Evolutionary conservation across 768 basidiomycete species (phyloP), one percentile per base, ranked within the genome.

Genomic region (Astraeus odoratus): DNA sequence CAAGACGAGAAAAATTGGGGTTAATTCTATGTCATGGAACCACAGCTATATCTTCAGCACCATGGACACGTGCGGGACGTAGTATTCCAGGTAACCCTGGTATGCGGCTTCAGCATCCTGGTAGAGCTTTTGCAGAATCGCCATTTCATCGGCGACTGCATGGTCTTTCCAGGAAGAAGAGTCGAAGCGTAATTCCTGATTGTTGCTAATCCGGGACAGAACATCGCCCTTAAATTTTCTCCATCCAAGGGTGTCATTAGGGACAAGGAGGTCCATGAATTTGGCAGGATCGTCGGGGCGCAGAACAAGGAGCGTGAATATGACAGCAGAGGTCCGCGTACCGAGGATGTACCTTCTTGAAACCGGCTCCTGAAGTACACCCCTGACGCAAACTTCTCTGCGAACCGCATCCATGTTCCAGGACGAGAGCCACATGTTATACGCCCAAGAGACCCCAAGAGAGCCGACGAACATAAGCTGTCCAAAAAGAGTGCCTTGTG

Each of bases 371-470:
- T 48, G 25, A 27, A 64, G 58, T 5, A 64, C 61, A 1, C 37
- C 50, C 19, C 52, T 20, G 9, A 65, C 15, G 5, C 65, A 16
- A 9, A 66, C 45, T 18, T 53, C 40, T 20, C 48, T 53, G 46
- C 69, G 57, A 8, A 57, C 50, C 33, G 51, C 53, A 12, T 60
- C 63, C 43, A 51, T 63, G 38, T 75, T 68, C 65, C 73, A 52
- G 7, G 61, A 64, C 3, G 67, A 61, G 1, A 69, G 41, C 53
- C 57, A 67, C 8, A 57, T 59, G 35, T 66, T 68, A 40, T 69
- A 67, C 3, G 50, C 18, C 64, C 64, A 67, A 12, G 67, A 68
- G 25, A 65, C 58, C 12, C 45, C 59, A 6, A 68, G 61, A 0
- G 66, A 59, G 9, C 43, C 0, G 30, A 68, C 53, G 39, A 68